A percentile compares a stretch with the other conserved stretches of the same genome.
Conservation (phyloP, 2,329 filamentous ascomycete species). For the Venturia pyrina region DNA sequence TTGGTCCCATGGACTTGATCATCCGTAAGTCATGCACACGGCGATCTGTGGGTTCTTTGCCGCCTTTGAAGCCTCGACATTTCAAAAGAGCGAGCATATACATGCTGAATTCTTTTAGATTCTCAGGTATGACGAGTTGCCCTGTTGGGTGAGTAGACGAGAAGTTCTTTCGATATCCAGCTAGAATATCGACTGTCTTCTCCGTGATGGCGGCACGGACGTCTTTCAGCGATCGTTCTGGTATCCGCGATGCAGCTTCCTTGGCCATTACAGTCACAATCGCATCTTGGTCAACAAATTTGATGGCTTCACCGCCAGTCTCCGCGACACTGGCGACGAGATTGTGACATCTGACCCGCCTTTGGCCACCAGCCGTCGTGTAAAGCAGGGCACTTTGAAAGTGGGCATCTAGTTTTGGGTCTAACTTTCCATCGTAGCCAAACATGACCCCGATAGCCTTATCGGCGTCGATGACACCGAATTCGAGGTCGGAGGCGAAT, state of each 20-base stretch:
- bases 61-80: constrained; percentile 83
- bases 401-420: constrained; percentile 90
- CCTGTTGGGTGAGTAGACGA: constrained; percentile 78
- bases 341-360: constrained; percentile 86
- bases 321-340: constrained; percentile 88
- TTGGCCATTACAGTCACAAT: constrained; percentile 83
- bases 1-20: constrained; percentile 76
- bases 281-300: constrained; percentile 91
- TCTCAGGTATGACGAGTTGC: constrained; percentile 89
- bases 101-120: constrained; percentile 94
- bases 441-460: constrained; percentile 89
- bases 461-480: constrained; percentile 85
- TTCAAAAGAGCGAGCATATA: constrained; percentile 87
- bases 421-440: constrained; percentile 93
- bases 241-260: constrained; percentile 80
- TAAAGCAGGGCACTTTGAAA: constrained; percentile 95
- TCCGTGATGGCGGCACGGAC: constrained; percentile 75
- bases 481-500: constrained; percentile 87
- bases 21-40: constrained; percentile 85
- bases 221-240: constrained; percentile 70
- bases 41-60: constrained; percentile 81
- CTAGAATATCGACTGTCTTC: constrained; percentile 85
- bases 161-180: constrained; percentile 87
- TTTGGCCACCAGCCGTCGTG: constrained; percentile 80
- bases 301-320: constrained; percentile 71